Evolutionary conservation across 2,329 filamentous ascomycete species (phyloP), one percentile per base, ranked within the genome.

Genomic region (Sphaerulina vaccinii): DNA sequence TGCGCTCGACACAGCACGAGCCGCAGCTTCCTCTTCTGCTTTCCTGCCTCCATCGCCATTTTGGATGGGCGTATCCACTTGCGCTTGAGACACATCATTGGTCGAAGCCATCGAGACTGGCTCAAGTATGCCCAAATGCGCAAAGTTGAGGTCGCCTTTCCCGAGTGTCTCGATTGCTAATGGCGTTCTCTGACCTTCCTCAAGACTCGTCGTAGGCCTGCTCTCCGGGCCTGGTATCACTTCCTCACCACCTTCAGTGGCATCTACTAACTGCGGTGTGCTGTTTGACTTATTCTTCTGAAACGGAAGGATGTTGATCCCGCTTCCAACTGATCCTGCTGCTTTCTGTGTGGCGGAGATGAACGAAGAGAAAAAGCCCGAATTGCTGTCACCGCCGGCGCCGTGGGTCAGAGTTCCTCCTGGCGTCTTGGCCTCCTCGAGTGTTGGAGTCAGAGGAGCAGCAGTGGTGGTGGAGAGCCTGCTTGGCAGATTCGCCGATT

Each of bases 341-440:
- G 92, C 92, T 79, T 87, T 96, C 70, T 97, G 92, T 15, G 93
- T 93, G 39, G 87, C 92, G 35, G 90, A 92, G 58, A 99, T 83
- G 66, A 99, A 88, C 21, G 88, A 91, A 3, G 90, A 95, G 72
- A 99, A 97, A 74, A 99, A 97, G 1, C 90, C 85, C 32, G 70
- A 70, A 24, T 70, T 71, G 49, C 73, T 72, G 13, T 47, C 49
- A 15, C 52, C 48, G n/a, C 40, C 48, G 43, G 72, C 70, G 24
- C 71, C 73, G 33, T 69, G 67, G 23, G 72, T 71, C n/a, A 75
- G 68, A 40, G 80, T 76, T 49, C 81, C 79, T 23, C 80, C 75
- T 27, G 82, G 64, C 62, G 80, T 77, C 55, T 82, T 83, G n/a
- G 75, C 67, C 62, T 85, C 85, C 68, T 96, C 91, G 32, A 82